Evolutionary conservation across 1,284 basidiomycete genomes (phyloP).

Genomic region (Ustilago bromivora): DNA sequence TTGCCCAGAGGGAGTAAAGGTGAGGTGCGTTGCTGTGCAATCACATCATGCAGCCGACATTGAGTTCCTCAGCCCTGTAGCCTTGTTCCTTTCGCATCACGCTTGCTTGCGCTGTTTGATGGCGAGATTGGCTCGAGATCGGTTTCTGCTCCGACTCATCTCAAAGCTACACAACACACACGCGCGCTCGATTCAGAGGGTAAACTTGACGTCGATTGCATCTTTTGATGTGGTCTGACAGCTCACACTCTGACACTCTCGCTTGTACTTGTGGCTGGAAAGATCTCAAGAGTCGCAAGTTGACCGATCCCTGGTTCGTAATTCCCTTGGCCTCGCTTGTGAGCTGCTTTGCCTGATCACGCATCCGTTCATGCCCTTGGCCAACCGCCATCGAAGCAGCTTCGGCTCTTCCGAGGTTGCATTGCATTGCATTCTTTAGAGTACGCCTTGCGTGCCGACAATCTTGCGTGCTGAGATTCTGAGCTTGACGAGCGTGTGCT

Average conservation of each 20-base stretch:
- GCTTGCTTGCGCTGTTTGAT: conserved; percentile 3
- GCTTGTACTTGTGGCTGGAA: background rate
- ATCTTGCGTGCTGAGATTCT: background rate
- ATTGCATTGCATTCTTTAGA: background rate
- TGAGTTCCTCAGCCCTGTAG: background rate
- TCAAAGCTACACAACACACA: background rate
- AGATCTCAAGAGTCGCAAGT: background rate
- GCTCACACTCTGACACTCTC: background rate
- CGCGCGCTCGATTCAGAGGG: background rate
- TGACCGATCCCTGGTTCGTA: background rate
- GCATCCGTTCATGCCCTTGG: background rate
- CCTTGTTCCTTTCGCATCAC: background rate
- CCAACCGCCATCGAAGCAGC: background rate
- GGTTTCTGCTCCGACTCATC: background rate
- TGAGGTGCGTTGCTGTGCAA: conserved; percentile 3
- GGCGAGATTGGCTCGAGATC: conserved; percentile 5
- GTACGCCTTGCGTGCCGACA: background rate
- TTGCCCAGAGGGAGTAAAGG: background rate
- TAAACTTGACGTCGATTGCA: background rate
- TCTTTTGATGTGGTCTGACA: background rate
- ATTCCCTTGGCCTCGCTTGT: background rate
- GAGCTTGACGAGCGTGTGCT: background rate
- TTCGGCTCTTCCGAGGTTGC: background rate
- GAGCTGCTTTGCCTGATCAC: background rate
- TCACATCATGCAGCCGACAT: conserved; percentile 2